These are phyloP conservation scores for Polyporus arcularius DNA, from an alignment of 768 basidiomycete species.

Conservation along the genomic window DNA sequence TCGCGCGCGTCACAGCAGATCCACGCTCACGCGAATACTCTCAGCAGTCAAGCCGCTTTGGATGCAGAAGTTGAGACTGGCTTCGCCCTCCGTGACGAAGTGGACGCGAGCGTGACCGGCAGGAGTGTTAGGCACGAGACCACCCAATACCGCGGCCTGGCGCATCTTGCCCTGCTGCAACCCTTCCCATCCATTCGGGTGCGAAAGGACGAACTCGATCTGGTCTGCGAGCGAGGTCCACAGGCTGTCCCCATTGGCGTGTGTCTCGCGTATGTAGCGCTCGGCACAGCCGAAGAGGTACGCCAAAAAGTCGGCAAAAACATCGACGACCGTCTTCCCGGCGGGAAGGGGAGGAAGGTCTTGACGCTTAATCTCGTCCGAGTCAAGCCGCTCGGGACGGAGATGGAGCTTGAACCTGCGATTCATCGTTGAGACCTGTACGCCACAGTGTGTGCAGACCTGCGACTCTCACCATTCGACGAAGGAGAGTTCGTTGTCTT, in stretches of 20 bases:
- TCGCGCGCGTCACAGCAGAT: constrained; percentile 19
- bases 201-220: constrained; percentile 55
- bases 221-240: constrained; percentile 46
- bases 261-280: constrained; percentile 49
- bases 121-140: constrained; percentile 45
- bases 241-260: constrained; percentile 43
- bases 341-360: constrained; percentile 37
- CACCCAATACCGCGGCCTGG: constrained; percentile 50
- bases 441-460: no score
- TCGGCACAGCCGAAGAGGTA: constrained; percentile 48
- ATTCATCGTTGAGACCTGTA: no score
- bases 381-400: constrained; percentile 6
- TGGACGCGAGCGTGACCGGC: constrained; percentile 46
- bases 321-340: constrained; percentile 41
- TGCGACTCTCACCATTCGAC: constrained; percentile 25
- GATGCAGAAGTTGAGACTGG: constrained; percentile 59
- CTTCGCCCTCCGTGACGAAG: constrained; percentile 67
- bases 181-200: constrained; percentile 70
- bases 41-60: constrained; percentile 45
- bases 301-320: constrained; percentile 49
- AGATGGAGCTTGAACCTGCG: constrained; percentile 24
- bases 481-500: not conserved
- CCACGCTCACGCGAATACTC: constrained; percentile 23
- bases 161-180: constrained; percentile 59
- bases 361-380: not conserved